Evolutionary conservation across 257 asterid species (phyloP).

Genomic region (Solanum piurae): DNA sequence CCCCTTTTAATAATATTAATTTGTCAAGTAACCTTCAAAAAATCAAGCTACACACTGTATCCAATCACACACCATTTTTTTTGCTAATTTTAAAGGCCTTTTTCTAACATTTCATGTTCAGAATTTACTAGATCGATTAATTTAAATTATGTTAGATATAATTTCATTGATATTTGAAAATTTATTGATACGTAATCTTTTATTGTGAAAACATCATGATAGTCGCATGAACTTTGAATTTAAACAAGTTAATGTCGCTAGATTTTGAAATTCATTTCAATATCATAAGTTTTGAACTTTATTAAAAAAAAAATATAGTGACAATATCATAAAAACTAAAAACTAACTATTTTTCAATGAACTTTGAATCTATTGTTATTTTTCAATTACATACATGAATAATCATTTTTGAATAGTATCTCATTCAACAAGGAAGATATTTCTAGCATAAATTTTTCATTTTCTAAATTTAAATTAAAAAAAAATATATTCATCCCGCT

Average conservation of each 20-base stretch:
- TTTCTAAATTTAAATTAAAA: too few relatives aligned
- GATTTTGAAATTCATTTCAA: neutral
- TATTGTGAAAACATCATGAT: neutral
- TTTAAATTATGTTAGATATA: rapidly evolving
- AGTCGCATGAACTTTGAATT: neutral
- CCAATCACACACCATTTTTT: neutral
- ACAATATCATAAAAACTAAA: neutral
- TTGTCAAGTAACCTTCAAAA: neutral
- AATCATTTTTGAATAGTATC: neutral
- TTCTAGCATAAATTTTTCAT: too few relatives aligned
- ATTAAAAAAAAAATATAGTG: too few relatives aligned
- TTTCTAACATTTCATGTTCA: neutral
- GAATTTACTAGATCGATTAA: neutral
- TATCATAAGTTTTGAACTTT: neutral
- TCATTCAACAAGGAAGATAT: too few relatives aligned
- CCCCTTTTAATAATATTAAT: neutral
- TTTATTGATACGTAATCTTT: rapidly evolving
- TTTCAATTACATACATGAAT: neutral
- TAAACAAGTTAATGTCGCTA: neutral
- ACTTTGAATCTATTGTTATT: neutral
- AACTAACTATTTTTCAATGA: neutral
- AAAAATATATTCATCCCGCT: neutral
- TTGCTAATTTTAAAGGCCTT: neutral
- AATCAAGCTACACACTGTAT: neutral
- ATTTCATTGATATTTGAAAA: neutral